Conservation (phyloP, 305 asterid species). For the Fraxinus sp. region DNA sequence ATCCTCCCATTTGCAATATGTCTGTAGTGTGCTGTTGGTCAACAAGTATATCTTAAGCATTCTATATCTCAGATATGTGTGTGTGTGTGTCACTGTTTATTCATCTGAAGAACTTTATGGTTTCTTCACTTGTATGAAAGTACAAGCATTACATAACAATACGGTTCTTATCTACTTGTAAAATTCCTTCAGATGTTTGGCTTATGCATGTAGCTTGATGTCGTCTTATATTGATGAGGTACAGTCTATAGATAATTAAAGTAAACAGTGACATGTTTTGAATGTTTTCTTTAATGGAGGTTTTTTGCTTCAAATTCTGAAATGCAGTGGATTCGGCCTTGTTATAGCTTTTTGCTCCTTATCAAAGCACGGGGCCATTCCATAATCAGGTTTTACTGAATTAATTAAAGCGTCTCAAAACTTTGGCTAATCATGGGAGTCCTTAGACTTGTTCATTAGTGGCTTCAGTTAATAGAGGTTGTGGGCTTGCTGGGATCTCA, state of each 20-base stretch:
- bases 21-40: not conserved
- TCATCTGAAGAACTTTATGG: not conserved
- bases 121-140: not conserved
- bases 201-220: not conserved
- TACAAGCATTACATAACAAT: not conserved
- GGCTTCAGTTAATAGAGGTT: not conserved
- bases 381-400: not conserved
- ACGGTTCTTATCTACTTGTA: not conserved
- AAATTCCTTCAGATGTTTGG: conserved; percentile 6
- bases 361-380: not conserved
- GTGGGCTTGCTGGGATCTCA: conserved; percentile 2
- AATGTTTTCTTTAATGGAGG: not conserved
- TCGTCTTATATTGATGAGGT: not conserved
- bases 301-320: not conserved
- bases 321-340: not conserved
- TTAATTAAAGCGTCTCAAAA: not conserved
- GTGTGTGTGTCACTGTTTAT: not conserved
- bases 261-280: not conserved
- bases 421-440: conserved; percentile 5
- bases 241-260: not conserved
- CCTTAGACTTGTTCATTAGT: not conserved
- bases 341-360: not conserved
- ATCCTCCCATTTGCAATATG: not conserved
- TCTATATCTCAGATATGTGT: not conserved
- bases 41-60: not conserved